phyloP scores from a whole-genome alignment of 768 basidiomycete species.

The Kondoa subrosea region DNA sequence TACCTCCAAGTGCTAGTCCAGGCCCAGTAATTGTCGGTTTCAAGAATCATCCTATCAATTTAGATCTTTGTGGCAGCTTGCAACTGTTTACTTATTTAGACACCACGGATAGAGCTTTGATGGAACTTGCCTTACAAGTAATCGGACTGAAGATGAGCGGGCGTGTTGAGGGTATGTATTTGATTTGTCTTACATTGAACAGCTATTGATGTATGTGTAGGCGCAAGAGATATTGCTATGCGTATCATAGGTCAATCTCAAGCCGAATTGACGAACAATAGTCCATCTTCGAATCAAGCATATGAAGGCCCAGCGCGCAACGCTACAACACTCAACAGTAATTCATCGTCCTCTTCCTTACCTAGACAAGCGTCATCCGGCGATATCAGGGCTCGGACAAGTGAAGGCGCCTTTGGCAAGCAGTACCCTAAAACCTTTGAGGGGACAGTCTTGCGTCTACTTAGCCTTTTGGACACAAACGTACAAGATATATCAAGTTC shows the following conservation, averaged over 20 bases:
- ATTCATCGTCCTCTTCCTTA: background rate
- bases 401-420: background rate
- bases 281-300: background rate
- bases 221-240: background rate
- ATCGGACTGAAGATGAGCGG: slow-evolving; percentile 95
- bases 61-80: slow-evolving; percentile 36
- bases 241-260: background rate
- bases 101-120: slow-evolving; percentile 76
- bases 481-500: background rate
- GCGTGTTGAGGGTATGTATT: slow-evolving; percentile 53
- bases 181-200: slow-evolving; percentile 35
- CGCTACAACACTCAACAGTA: background rate
- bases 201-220: background rate
- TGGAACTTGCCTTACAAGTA: slow-evolving; percentile 88
- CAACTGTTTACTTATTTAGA: slow-evolving; percentile 73
- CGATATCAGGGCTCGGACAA: background rate
- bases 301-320: background rate
- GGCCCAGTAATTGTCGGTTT: slow-evolving; percentile 85
- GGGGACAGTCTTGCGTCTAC: background rate
- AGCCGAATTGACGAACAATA: background rate
- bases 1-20: slow-evolving; percentile 63
- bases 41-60: slow-evolving; percentile 43
- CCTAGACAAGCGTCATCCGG: no score
- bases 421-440: background rate
- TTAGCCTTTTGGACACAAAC: background rate